Evolutionary conservation across 1,284 basidiomycete genomes (phyloP).

Genomic region (Cryptococcus hybrid): DNA sequence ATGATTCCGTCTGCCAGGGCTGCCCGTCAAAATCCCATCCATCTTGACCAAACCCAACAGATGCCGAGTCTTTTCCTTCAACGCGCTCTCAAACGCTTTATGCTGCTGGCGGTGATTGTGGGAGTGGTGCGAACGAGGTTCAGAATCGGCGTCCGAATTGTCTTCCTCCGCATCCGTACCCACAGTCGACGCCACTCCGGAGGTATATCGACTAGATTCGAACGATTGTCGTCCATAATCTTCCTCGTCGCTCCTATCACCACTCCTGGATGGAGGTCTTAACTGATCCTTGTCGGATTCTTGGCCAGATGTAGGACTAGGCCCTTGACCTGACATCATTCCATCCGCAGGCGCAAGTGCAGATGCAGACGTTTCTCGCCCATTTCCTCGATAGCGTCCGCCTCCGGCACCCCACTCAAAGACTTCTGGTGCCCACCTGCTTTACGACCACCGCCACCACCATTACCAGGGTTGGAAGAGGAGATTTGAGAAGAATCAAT

Average conservation of each 20-base stretch:
- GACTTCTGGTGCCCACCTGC: constrained; percentile 5
- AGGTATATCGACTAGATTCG: constrained; percentile 36
- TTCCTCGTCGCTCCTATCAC: constrained; percentile 10
- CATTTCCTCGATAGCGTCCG: constrained; percentile 21
- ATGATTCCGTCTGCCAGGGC: not conserved
- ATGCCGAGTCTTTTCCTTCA: constrained; percentile 41
- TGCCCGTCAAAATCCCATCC: constrained; percentile 27
- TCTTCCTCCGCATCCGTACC: constrained; percentile 24
- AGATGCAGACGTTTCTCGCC: not conserved
- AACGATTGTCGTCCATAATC: constrained; percentile 29
- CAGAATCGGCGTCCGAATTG: constrained; percentile 18
- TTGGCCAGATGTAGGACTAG: not conserved
- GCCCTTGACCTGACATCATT: not conserved
- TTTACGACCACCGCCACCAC: not conserved
- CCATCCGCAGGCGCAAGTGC: not conserved
- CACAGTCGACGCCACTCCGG: constrained; percentile 16
- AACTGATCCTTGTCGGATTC: too few species aligned
- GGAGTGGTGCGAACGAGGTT: not conserved
- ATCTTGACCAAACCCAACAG: constrained; percentile 37
- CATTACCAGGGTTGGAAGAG: too few species aligned
- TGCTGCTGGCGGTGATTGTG: constrained; percentile 13
- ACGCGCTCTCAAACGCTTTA: constrained; percentile 22
- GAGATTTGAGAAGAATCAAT: not conserved
- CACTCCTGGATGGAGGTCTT: too few species aligned
- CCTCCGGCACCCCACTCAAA: constrained; percentile 34